Conservation (phyloP, 345 rosid genomes). For the Trapa bicornis region DNA sequence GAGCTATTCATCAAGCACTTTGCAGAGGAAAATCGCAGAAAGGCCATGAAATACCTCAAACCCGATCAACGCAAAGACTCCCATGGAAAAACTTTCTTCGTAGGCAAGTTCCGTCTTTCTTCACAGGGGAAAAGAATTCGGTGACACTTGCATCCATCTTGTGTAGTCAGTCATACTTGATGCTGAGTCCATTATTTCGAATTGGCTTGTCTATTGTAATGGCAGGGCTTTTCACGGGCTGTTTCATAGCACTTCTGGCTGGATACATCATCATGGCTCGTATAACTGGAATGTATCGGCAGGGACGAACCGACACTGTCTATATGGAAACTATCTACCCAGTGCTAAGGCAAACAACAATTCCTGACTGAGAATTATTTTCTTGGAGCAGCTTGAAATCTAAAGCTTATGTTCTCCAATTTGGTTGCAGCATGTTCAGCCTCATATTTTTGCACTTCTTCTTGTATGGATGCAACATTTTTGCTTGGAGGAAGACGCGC, state of each 20-base stretch:
- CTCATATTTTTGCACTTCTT: constrained; percentile 75
- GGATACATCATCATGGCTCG: constrained; percentile 87
- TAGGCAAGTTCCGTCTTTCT: constrained; percentile 40
- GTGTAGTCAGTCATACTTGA: too few relatives aligned
- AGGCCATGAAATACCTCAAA: constrained; percentile 80
- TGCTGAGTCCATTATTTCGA: too few relatives aligned
- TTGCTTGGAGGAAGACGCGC: constrained; percentile 82
- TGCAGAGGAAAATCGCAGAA: constrained; percentile 69
- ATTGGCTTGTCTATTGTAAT: neutral
- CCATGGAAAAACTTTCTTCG: constrained; percentile 77
- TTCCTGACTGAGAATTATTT: neutral
- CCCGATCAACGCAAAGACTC: constrained; percentile 78
- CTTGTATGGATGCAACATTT: constrained; percentile 90
- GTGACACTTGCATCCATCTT: too few relatives aligned
- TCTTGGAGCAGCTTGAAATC: neutral
- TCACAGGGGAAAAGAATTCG: too few relatives aligned
- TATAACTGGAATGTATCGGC: constrained; percentile 68
- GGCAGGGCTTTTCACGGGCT: constrained; percentile 87
- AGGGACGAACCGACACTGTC: constrained; percentile 43
- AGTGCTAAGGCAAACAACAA: constrained; percentile 64
- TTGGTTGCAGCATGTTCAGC: constrained; percentile 77
- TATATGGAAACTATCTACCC: constrained; percentile 98
- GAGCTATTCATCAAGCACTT: constrained; percentile 71
- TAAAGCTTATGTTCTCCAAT: neutral
- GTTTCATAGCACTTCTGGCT: constrained; percentile 76